phyloP scores from a whole-genome alignment of 345 rosid genomes.

The Cardamine resedifolia region DNA sequence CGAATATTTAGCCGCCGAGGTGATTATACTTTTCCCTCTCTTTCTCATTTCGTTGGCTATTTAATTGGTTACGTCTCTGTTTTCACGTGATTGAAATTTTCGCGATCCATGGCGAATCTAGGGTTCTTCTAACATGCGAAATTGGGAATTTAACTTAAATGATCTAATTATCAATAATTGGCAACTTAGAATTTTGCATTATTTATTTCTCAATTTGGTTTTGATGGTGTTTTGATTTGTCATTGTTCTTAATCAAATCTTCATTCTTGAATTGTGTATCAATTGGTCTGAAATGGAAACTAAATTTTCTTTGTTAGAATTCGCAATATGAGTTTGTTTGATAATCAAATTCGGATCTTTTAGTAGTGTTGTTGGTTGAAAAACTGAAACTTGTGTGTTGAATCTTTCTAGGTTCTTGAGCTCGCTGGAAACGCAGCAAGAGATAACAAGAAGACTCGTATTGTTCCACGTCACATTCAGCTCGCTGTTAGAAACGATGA shows the following conservation, averaged over 20 bases:
- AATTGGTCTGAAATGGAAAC: not conserved
- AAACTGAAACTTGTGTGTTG: not conserved
- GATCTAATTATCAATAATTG: not conserved
- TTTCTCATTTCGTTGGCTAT: not conserved
- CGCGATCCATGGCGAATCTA: not conserved
- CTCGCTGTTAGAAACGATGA: constrained; percentile 89
- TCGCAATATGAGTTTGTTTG: not conserved
- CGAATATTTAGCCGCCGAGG: constrained; percentile 96
- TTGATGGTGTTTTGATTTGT: not conserved
- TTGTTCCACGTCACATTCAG: constrained; percentile 92
- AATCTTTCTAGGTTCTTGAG: constrained; percentile 61
- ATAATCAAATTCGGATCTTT: not conserved
- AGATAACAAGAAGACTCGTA: constrained; percentile 89
- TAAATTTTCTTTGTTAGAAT: not conserved
- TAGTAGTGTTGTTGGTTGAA: not conserved
- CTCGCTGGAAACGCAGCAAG: constrained; percentile 89
- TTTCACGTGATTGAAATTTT: not conserved
- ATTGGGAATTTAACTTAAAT: not conserved
- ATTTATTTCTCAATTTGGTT: not conserved
- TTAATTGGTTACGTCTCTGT: not conserved
- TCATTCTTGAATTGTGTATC: not conserved
- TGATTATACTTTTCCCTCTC: constrained; percentile 8
- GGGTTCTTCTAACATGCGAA: constrained; percentile 32
- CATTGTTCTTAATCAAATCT: not conserved
- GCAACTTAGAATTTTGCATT: not conserved